Base-by-base conservation (phyloP, 768 basidiomycete species). In the Punctularia strigosozonata region DNA sequence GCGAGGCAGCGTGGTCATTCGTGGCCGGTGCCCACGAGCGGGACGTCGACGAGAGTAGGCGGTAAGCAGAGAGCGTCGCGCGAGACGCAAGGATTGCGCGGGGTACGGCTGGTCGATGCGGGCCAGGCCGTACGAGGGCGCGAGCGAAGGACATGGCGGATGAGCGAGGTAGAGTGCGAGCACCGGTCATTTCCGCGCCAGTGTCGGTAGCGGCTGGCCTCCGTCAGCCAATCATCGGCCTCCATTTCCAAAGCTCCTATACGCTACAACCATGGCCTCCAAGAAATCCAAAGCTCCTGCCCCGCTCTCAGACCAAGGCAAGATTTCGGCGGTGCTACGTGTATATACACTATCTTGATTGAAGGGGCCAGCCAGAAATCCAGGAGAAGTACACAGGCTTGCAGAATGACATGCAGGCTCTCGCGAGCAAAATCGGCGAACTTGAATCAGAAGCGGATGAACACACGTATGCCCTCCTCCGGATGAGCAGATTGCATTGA, bases 401-500 rank as follows among this genome's bases (percentile, higher is more conserved):
- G 51, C 85, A 92, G 59, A 85, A 73, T 60, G 94, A 98, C 36
- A 65, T 98, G 21, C 89, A 92, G 57, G 73, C 78, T n/a, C 62
- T 98, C 20, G 89, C 90, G 25, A 75, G 80, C 46, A 98, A 98
- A 63, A 92, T 98, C 49, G 86, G 87, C 44, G 95, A 99, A 60
- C 70, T 99, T 23, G 95, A 99, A 58, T 77, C 81, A 47, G 95
- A 99, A 52, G 77, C 88, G 15, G 95, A 99, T 45, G 95, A 99
- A 55, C 91, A 99, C 58, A 69, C 72, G 94, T 91, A 46, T 47
- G 80, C 71, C 12, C 43, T 35, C 40, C 23, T 2, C 6, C 30
- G 31, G 31, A 25, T 33, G 4, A 15, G 21, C 12, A 14, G 23
- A 25, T n/a, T 41, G 14, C 17, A 41, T 2, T 30, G 43, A 24